Evolutionary conservation across 2,329 filamentous ascomycete species (phyloP).

Genomic region (Colletotrichum sojae): DNA sequence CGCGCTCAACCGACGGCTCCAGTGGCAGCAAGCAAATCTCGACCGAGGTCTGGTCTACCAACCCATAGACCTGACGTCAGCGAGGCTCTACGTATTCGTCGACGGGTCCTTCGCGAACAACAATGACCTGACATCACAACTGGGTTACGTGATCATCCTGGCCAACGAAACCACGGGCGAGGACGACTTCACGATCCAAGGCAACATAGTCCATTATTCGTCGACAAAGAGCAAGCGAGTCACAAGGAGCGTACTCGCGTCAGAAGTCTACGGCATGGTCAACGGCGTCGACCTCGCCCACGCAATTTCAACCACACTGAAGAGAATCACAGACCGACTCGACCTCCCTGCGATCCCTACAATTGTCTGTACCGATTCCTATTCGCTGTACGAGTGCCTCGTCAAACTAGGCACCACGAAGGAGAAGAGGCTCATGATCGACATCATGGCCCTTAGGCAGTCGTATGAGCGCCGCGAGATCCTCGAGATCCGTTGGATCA

Average conservation of each 20-base stretch:
- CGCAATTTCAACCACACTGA: neutral
- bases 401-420: constrained; percentile 40
- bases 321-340: neutral
- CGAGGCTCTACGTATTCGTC: neutral
- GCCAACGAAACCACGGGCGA: neutral
- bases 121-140: neutral
- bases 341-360: neutral
- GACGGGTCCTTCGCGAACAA: constrained; percentile 3
- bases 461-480: constrained; percentile 41
- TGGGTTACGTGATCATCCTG: neutral
- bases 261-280: neutral
- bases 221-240: constrained; percentile 1
- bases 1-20: too few relatives aligned
- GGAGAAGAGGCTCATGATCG: constrained; percentile 43
- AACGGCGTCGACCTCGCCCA: constrained; percentile 6
- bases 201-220: neutral
- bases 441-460: constrained; percentile 42
- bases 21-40: too few relatives aligned
- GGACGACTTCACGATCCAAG: neutral
- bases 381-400: constrained; percentile 41
- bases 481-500: constrained; percentile 38
- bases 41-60: too few relatives aligned
- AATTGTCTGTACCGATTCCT: constrained; percentile 40
- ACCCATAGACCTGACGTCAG: neutral
- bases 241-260: neutral